Conservation (phyloP, 192 early-diverging fungal species). For the Lunasporangiospora selenospora region DNA sequence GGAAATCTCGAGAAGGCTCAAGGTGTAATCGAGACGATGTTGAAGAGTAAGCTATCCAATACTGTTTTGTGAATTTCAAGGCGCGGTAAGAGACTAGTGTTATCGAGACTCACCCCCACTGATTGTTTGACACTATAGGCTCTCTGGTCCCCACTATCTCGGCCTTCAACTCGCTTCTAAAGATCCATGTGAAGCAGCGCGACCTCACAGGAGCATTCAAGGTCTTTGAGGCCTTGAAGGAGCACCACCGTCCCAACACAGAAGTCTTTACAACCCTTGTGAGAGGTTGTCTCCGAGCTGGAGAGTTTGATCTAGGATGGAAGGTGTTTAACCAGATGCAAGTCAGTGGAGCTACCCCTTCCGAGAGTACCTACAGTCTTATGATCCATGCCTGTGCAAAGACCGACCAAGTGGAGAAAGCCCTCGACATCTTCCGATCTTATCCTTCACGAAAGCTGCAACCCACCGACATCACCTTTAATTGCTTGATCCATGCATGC, state of each 20-base stretch:
- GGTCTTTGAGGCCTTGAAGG: constrained; percentile 47
- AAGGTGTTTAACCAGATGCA: constrained; percentile 89
- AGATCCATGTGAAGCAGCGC: constrained; percentile 24
- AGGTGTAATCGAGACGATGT: constrained; percentile 68
- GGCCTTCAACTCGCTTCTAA: constrained; percentile 32
- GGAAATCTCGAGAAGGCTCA: constrained; percentile 68
- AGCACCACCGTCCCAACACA: constrained; percentile 47
- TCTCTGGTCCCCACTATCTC: constrained; percentile 17
- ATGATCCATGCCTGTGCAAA: constrained; percentile 95
- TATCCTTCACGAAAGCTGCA: constrained; percentile 74
- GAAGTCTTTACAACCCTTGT: constrained; percentile 83
- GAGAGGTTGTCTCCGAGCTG: constrained; percentile 75
- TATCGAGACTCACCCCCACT: not conserved
- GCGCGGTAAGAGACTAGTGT: not conserved
- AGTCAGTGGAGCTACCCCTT: constrained; percentile 75
- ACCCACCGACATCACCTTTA: constrained; percentile 88
- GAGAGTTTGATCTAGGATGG: constrained; percentile 86
- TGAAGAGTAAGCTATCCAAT: constrained; percentile 46
- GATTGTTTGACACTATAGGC: not conserved
- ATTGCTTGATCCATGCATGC: constrained; percentile 86
- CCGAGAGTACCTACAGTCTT: constrained; percentile 79
- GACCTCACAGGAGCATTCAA: constrained; percentile 45
- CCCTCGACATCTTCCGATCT: constrained; percentile 91
- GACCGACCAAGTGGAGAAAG: constrained; percentile 84
- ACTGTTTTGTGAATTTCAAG: not conserved